These are phyloP conservation scores for Daldinia decipiens DNA, from an alignment of 495 filamentous ascomycete genomes.

Conservation along the genomic window DNA sequence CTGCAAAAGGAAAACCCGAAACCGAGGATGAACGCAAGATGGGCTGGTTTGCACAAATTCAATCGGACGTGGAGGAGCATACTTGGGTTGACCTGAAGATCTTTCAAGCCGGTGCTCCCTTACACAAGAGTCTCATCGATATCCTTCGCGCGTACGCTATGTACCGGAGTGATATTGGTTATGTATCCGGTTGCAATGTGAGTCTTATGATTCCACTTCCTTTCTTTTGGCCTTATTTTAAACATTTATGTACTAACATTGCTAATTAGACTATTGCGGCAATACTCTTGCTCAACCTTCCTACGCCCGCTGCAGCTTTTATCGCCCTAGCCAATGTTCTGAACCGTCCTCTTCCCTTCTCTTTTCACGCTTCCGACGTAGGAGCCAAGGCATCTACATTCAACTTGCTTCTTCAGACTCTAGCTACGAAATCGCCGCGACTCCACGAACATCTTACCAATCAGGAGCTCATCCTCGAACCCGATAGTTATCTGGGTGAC, in stretches of 20 bases:
- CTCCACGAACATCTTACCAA: slow-evolving; percentile 73
- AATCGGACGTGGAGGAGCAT: slow-evolving; percentile 69
- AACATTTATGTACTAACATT: slow-evolving; percentile 10
- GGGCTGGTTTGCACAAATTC: slow-evolving; percentile 74
- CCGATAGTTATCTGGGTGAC: slow-evolving; percentile 60
- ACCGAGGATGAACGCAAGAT: slow-evolving; percentile 58
- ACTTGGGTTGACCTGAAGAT: slow-evolving; percentile 86
- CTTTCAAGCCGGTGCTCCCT: slow-evolving; percentile 79
- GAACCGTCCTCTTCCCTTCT: slow-evolving; percentile 87
- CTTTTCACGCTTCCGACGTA: slow-evolving; percentile 83
- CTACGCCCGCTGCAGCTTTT: slow-evolving; percentile 77
- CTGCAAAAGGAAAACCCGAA: slow-evolving; percentile 51
- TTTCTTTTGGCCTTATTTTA: slow-evolving; percentile 29
- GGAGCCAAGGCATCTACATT: slow-evolving; percentile 78
- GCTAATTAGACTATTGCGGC: slow-evolving; percentile 76
- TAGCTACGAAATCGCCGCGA: slow-evolving; percentile 75
- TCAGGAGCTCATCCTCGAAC: slow-evolving; percentile 55
- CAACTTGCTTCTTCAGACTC: slow-evolving; percentile 72
- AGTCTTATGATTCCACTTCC: slow-evolving; percentile 43
- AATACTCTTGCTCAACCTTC: slow-evolving; percentile 85
- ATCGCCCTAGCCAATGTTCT: slow-evolving; percentile 85
- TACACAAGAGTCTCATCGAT: slow-evolving; percentile 80
- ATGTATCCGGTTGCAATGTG: slow-evolving; percentile 85
- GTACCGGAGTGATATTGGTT: slow-evolving; percentile 95
- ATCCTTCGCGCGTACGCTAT: slow-evolving; percentile 89